A percentile compares a stretch with the other conserved stretches of the same genome.
phyloP scores from a whole-genome alignment of 1,139 yeast genomes.

The Geotrichum phurueaensis region DNA sequence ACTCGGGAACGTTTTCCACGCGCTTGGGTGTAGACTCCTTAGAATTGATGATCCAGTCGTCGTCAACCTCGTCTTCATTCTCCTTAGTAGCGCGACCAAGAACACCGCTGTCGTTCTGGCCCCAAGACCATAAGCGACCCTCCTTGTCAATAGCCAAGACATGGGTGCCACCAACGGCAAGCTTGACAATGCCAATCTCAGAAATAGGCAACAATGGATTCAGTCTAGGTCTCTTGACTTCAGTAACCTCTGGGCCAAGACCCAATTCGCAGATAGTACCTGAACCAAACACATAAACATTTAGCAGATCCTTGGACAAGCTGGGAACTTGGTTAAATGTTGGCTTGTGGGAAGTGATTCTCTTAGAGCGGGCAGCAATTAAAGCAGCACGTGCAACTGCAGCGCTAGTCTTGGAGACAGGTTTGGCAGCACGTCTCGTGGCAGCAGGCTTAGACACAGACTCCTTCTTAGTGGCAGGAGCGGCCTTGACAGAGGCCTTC shows the following conservation, averaged over 20 bases:
- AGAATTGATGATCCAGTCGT: constrained; percentile 79
- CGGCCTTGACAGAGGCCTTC: constrained; percentile 2
- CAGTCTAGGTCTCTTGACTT: constrained; percentile 90
- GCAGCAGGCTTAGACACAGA: background rate
- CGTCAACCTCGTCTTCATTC: constrained; percentile 61
- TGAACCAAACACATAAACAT: constrained; percentile 89
- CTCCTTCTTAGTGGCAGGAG: background rate
- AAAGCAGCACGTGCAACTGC: constrained; percentile 11
- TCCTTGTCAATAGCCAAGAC: constrained; percentile 70
- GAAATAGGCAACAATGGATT: constrained; percentile 67
- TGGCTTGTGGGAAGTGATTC: constrained; percentile 6
- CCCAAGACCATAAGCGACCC: constrained; percentile 93
- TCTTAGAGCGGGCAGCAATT: constrained; percentile 6
- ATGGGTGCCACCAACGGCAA: constrained; percentile 97
- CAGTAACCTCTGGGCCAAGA: constrained; percentile 85
- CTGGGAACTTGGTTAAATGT: constrained; percentile 29
- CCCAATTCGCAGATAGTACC: constrained; percentile 98
- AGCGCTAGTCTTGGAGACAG: constrained; percentile 4
- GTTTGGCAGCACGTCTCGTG: constrained; percentile 2
- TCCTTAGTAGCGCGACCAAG: constrained; percentile 79
- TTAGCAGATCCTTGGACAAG: constrained; percentile 47
- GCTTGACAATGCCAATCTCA: constrained; percentile 63
- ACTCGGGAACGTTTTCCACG: constrained; percentile 63
- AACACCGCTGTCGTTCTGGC: constrained; percentile 87
- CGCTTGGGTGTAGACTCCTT: constrained; percentile 80